A percentile compares a stretch with the other conserved stretches of the same genome.
phyloP scores from a whole-genome alignment of 2,329 filamentous ascomycete genomes.

The Pseudogymnoascus sp. region DNA sequence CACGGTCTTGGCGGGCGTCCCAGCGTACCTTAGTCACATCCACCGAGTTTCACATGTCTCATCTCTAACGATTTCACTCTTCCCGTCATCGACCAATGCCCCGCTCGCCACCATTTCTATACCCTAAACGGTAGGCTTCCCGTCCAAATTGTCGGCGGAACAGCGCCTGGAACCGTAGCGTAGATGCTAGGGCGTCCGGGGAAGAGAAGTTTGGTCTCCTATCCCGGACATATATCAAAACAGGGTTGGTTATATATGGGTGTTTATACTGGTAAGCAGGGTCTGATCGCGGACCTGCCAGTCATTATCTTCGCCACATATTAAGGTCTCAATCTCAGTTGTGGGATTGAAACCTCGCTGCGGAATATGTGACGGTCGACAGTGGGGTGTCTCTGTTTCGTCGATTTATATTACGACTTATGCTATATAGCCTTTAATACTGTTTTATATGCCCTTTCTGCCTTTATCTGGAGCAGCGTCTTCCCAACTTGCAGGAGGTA shows the following conservation, averaged over 20 bases:
- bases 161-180: slow-evolving; percentile 6
- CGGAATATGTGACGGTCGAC: slow-evolving; percentile 1
- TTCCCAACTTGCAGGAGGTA: not conserved
- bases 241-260: slow-evolving; percentile 7
- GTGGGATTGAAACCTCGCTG: slow-evolving; percentile 5
- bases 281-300: slow-evolving; percentile 7
- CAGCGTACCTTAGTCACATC: slow-evolving; percentile 9
- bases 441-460: slow-evolving; percentile 4
- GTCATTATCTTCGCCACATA: slow-evolving; percentile 5
- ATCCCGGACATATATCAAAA: not conserved
- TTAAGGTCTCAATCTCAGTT: slow-evolving; percentile 6
- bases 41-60: not conserved
- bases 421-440: slow-evolving; percentile 9
- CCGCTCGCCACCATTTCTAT: not conserved
- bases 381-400: slow-evolving; percentile 6
- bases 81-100: not conserved
- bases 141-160: not conserved
- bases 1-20: not conserved
- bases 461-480: slow-evolving; percentile 3
- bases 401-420: slow-evolving; percentile 6
- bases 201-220: slow-evolving; percentile 3
- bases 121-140: not conserved
- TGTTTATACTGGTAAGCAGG: slow-evolving; percentile 6
- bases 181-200: not conserved
- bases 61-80: slow-evolving; percentile 21